A percentile compares a stretch with the other conserved stretches of the same genome.
These are phyloP conservation scores for Penicillium sp. DNA, from an alignment of 2,329 filamentous ascomycete species.

Conservation along the genomic window DNA sequence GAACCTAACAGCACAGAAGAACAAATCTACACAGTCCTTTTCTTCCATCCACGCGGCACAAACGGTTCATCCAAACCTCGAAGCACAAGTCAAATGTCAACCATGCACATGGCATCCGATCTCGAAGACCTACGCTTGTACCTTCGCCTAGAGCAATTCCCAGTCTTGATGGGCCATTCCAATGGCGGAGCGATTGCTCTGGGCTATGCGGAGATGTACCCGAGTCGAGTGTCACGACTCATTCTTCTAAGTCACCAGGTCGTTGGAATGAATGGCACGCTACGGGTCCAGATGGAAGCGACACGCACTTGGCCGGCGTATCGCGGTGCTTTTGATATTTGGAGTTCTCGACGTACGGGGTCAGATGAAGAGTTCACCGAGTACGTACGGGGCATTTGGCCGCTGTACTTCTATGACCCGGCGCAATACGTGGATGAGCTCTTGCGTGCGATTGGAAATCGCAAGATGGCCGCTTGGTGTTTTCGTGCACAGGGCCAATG, in stretches of 20 bases:
- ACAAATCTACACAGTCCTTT: constrained; percentile 17
- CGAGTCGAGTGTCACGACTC: constrained; percentile 18
- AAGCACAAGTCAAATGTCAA: constrained; percentile 15
- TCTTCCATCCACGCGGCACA: constrained; percentile 26
- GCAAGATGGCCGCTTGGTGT: constrained; percentile 12
- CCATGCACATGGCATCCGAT: constrained; percentile 20
- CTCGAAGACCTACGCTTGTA: constrained; percentile 24
- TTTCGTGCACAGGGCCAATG: constrained; percentile 8
- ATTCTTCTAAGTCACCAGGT: constrained; percentile 23
- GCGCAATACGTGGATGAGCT: constrained; percentile 9
- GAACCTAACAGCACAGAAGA: not conserved
- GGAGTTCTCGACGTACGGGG: not conserved
- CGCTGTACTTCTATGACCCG: constrained; percentile 25
- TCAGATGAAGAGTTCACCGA: constrained; percentile 18
- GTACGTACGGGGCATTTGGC: constrained; percentile 14
- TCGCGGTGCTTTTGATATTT: constrained; percentile 6
- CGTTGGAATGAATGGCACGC: constrained; percentile 14
- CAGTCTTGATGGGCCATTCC: constrained; percentile 22
- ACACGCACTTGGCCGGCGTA: not conserved
- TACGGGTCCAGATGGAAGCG: not conserved
- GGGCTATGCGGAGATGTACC: constrained; percentile 24
- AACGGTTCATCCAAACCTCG: constrained; percentile 13
- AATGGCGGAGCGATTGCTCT: constrained; percentile 27
- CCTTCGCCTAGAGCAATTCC: constrained; percentile 17
- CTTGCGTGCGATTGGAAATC: constrained; percentile 13